phyloP scores from a whole-genome alignment of 1,284 basidiomycete species.

The Volvariella surrecta region DNA sequence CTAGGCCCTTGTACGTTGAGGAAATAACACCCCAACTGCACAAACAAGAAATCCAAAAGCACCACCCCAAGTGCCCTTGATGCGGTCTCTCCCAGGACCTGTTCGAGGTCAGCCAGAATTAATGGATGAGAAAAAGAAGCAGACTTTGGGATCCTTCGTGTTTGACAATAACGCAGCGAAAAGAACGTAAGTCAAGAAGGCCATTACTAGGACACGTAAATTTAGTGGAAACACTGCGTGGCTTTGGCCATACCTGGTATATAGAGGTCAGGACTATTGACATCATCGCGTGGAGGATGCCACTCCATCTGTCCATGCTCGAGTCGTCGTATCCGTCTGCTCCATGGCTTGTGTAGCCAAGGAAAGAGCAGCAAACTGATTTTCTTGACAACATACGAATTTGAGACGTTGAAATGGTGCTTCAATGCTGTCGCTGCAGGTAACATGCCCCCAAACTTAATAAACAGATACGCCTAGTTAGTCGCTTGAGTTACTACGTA shows the following conservation, averaged over 20 bases:
- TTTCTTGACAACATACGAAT: constrained; percentile 92
- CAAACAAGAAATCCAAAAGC: constrained; percentile 79
- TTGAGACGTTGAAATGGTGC: constrained; percentile 95
- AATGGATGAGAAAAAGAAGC: constrained; percentile 2
- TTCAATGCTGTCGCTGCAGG: constrained; percentile 71
- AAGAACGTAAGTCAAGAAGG: constrained; percentile 93
- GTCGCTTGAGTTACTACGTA: constrained; percentile 1
- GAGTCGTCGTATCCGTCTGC: constrained; percentile 51
- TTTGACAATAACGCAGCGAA: constrained; percentile 82
- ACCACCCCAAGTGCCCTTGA: constrained; percentile 79
- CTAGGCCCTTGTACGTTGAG: constrained; percentile 72
- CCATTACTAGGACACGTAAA: constrained; percentile 68
- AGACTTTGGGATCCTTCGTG: constrained; percentile 74
- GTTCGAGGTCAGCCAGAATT: constrained; percentile 11
- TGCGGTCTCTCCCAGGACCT: constrained; percentile 83
- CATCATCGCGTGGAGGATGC: constrained; percentile 86
- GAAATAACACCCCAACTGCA: constrained; percentile 89
- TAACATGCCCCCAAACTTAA: constrained; percentile 71
- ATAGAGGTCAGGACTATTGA: constrained; percentile 95
- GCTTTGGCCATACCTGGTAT: constrained; percentile 71
- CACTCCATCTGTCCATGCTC: constrained; percentile 74
- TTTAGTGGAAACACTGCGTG: constrained; percentile 1
- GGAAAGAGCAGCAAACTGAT: constrained; percentile 90
- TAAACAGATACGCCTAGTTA: not conserved
- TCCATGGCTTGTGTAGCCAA: constrained; percentile 87